Conservation (phyloP, 345 rosid species). For the Lagerstroemia speciosa region DNA sequence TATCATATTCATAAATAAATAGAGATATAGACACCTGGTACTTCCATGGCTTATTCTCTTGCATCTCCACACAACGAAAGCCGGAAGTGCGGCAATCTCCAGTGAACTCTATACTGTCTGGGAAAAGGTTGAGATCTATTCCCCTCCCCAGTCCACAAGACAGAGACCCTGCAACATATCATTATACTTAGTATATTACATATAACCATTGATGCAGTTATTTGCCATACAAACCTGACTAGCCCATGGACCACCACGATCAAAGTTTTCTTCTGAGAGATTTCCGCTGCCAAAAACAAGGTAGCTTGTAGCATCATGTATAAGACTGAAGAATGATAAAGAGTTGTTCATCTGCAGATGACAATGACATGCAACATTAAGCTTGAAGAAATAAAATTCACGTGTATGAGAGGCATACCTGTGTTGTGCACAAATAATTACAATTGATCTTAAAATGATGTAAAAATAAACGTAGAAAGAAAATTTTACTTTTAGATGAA, state of each 20-base stretch:
- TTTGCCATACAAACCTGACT: slow-evolving; percentile 46
- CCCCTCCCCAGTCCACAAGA: slow-evolving; percentile 95
- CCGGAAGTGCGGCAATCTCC: slow-evolving; percentile 93
- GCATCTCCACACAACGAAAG: slow-evolving; percentile 85
- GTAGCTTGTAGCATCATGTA: background rate
- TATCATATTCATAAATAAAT: background rate
- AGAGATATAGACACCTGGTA: slow-evolving; percentile 50
- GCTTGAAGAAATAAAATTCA: background rate
- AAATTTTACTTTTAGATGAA: too few species aligned
- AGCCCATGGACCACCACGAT: slow-evolving; percentile 58
- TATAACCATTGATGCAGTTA: background rate
- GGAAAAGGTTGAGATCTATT: slow-evolving; percentile 74
- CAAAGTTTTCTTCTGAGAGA: slow-evolving; percentile 50
- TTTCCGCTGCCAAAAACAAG: slow-evolving; percentile 36
- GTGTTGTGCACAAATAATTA: background rate
- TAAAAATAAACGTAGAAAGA: background rate
- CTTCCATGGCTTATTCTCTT: slow-evolving; percentile 79
- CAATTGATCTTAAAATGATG: too few species aligned
- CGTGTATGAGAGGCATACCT: background rate
- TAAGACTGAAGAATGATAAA: background rate
- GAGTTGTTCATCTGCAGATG: background rate
- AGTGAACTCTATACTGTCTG: slow-evolving; percentile 40
- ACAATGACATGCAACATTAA: background rate
- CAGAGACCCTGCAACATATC: slow-evolving; percentile 63
- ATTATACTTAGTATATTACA: background rate